These are phyloP conservation scores for Colletotrichum sp. DNA, from an alignment of 2,329 filamentous ascomycete genomes.

Conservation along the genomic window DNA sequence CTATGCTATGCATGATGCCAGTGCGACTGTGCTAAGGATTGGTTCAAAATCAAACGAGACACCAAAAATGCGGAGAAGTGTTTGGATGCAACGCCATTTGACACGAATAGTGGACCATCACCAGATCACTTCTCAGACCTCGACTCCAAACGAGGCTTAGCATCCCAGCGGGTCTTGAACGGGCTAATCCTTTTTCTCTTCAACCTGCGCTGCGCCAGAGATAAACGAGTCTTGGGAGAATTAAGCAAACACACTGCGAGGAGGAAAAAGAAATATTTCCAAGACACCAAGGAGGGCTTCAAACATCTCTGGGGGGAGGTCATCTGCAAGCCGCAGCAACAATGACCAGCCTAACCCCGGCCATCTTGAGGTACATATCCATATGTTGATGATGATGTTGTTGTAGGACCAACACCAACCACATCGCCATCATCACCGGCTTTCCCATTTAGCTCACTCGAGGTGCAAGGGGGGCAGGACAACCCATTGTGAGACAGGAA, in stretches of 20 bases:
- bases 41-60: background rate
- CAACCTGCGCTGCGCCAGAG: background rate
- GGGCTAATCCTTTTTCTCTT: background rate
- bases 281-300: background rate
- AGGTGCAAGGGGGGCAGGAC: background rate
- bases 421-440: background rate
- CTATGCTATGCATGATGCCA: background rate
- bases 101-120: constrained; percentile 10
- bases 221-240: background rate
- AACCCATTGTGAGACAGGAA: background rate
- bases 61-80: constrained; percentile 6
- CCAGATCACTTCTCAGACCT: constrained; percentile 10
- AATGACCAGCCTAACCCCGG: background rate
- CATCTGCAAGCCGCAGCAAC: background rate
- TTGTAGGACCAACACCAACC: background rate
- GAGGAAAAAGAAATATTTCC: background rate
- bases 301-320: background rate
- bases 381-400: background rate
- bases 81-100: constrained; percentile 1
- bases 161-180: background rate
- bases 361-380: background rate
- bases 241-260: background rate
- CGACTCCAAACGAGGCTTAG: constrained; percentile 2
- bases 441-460: background rate
- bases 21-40: background rate